Evolutionary conservation across 495 filamentous ascomycete genomes (phyloP), one percentile per base, ranked within the genome.

Genomic region (Margaritispora aquatica): DNA sequence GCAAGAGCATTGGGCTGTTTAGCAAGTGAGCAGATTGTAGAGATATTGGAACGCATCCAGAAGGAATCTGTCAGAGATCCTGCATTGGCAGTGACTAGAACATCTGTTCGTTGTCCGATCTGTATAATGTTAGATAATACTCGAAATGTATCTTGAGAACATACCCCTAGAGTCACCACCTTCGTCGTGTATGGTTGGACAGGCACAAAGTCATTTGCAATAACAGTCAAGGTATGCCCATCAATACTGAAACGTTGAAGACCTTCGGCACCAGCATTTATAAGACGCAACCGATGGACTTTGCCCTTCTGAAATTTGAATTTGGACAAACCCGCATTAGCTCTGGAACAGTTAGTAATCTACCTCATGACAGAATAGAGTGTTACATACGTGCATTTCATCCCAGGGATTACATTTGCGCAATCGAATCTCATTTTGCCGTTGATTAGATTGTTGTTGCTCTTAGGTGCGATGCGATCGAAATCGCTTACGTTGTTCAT

Each of bases 21-120:
- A 66, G 55, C 8, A 5, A 68, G 59, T 26, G 77, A 73, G 53
- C 73, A 73, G 44, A 78, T 66, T 24, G 20, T n/a, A 4, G 65
- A 54, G 11, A 60, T 61, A 19, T 26, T 57, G 13, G 62, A 58
- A 22, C 66, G 56, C 57, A 68, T 63, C 85, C 84, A 88, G 71
- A 85, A 90, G 71, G 73, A 68, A 13, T 67, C 57, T 61, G 80
- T 69, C 78, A 73, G 10, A 84, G 53, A 11, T 0, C 23, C 36
- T 5, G 49, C 34, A 53, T 41, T 20, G 2, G 34, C 86, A 27
- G 79, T 77, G 27, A 65, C 52, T 1, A 65, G 29, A 22, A 66
- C 75, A 60, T 90, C 82, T 66, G 85, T 85, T 34, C 88, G 79
- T 71, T 90, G 85, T 11, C 83, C 87, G 68, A 89, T 73, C 8